A percentile compares a stretch with the other conserved stretches of the same genome.
Evolutionary conservation across 179 eudicot species (phyloP).

Genomic region (Silene noctiflora): DNA sequence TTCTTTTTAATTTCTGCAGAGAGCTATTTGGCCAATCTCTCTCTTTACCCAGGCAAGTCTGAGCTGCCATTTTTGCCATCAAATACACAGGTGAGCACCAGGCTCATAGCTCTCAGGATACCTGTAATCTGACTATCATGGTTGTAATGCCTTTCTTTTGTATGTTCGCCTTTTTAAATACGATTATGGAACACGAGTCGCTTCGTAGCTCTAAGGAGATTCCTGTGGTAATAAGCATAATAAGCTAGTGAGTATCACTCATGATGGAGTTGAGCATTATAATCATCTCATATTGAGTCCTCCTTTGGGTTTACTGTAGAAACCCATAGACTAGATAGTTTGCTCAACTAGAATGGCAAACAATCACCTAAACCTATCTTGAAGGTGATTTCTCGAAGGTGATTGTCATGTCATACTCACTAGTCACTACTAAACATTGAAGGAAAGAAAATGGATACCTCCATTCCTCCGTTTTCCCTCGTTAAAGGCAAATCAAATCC

Average conservation of each 20-base stretch:
- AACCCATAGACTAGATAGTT: neutral
- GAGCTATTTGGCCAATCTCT: conserved; percentile 88
- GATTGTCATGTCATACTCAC: neutral
- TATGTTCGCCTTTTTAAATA: neutral
- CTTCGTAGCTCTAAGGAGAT: neutral
- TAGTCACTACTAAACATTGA: too few species aligned
- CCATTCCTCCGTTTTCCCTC: too few species aligned
- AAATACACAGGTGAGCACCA: conserved; percentile 66
- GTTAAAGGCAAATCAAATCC: too few species aligned
- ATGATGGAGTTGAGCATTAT: neutral
- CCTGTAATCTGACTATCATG: neutral
- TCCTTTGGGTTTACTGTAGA: neutral
- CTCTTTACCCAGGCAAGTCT: conserved; percentile 89
- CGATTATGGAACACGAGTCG: neutral
- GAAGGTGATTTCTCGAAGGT: neutral
- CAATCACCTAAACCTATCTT: neutral
- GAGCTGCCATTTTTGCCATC: conserved; percentile 85
- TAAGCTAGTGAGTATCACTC: neutral
- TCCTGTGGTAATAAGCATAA: neutral
- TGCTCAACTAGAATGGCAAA: neutral
- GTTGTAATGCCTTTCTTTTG: neutral
- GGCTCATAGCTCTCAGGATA: neutral
- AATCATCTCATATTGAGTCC: neutral
- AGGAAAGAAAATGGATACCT: too few species aligned
- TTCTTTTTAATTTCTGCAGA: conserved; percentile 46